Evolutionary conservation across 2,329 filamentous ascomycete species (phyloP).

Genomic region (Fusarium denticulatum): DNA sequence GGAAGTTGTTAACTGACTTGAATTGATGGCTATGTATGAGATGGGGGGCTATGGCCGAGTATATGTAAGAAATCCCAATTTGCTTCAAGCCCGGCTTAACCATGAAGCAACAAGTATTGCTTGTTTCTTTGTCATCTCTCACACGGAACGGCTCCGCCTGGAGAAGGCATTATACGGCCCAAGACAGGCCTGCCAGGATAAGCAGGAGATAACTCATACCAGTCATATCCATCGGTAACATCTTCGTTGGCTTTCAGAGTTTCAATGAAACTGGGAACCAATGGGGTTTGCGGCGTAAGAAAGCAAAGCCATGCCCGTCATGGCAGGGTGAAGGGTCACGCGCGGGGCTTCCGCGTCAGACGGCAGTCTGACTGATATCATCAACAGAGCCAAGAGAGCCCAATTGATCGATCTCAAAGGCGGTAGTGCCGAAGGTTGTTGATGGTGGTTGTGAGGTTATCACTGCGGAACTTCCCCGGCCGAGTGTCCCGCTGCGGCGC

Average conservation of each 20-base stretch:
- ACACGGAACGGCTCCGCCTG: constrained; percentile 44
- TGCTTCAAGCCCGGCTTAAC: constrained; percentile 36
- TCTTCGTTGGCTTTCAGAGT: constrained; percentile 19
- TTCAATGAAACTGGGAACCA: constrained; percentile 24
- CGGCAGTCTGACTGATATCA: constrained; percentile 41
- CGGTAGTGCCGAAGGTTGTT: constrained; percentile 40
- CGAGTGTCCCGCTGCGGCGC: constrained; percentile 42
- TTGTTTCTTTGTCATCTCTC: constrained; percentile 24
- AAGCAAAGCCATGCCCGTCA: constrained; percentile 32
- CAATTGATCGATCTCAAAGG: constrained; percentile 26
- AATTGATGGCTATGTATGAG: constrained; percentile 1
- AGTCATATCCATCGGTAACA: constrained; percentile 24
- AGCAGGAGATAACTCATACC: constrained; percentile 14
- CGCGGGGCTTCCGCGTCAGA: constrained; percentile 42
- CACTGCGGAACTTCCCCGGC: constrained; percentile 46
- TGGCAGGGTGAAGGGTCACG: constrained; percentile 37
- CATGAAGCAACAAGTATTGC: constrained; percentile 19
- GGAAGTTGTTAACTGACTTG: constrained; percentile 12
- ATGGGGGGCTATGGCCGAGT: constrained; percentile 14
- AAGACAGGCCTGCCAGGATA: constrained; percentile 28
- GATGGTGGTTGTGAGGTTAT: constrained; percentile 34
- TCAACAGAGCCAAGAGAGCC: constrained; percentile 27
- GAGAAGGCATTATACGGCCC: constrained; percentile 41
- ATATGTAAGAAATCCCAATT: constrained; percentile 41
- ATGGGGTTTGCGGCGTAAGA: constrained; percentile 36